Evolutionary conservation across 768 basidiomycete genomes (phyloP).

Genomic region (Calocera viscosa): DNA sequence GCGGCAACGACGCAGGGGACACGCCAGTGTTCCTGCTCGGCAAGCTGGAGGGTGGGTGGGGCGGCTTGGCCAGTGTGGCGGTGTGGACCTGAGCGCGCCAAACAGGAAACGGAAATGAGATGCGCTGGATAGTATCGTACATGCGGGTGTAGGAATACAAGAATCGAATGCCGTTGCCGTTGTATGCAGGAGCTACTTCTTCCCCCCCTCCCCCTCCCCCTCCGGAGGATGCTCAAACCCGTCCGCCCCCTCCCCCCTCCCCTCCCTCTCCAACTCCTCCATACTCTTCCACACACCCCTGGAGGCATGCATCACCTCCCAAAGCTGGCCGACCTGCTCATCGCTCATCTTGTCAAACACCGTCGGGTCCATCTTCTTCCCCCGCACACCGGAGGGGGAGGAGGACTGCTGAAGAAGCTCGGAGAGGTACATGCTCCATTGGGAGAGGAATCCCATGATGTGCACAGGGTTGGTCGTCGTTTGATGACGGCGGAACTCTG

Average conservation of each 20-base stretch:
- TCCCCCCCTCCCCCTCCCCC: not conserved
- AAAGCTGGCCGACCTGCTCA: conserved; percentile 85
- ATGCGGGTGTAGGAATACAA: not conserved
- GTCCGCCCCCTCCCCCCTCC: not conserved
- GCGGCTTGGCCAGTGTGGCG: not conserved
- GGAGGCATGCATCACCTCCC: conserved; percentile 86
- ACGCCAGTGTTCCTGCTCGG: not conserved
- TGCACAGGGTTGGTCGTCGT: conserved; percentile 72
- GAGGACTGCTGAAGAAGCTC: conserved; percentile 38
- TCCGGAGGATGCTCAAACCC: not conserved
- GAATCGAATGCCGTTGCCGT: not conserved
- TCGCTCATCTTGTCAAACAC: conserved; percentile 78
- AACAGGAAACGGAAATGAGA: not conserved
- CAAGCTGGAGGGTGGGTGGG: conserved; percentile 1
- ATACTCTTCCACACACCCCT: conserved; percentile 74
- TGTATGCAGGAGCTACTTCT: not conserved
- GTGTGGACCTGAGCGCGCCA: not conserved
- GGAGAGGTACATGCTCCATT: conserved; percentile 92
- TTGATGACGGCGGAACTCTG: conserved; percentile 79
- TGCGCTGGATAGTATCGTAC: not conserved
- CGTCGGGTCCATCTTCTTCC: conserved; percentile 56
- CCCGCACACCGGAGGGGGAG: conserved; percentile 34
- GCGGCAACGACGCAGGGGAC: not conserved
- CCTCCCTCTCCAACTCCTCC: conserved; percentile 13
- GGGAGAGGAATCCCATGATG: conserved; percentile 86